These are phyloP conservation scores for Mycosarcoma mackinlayi DNA, from an alignment of 1,284 basidiomycete species.

Conservation along the genomic window DNA sequence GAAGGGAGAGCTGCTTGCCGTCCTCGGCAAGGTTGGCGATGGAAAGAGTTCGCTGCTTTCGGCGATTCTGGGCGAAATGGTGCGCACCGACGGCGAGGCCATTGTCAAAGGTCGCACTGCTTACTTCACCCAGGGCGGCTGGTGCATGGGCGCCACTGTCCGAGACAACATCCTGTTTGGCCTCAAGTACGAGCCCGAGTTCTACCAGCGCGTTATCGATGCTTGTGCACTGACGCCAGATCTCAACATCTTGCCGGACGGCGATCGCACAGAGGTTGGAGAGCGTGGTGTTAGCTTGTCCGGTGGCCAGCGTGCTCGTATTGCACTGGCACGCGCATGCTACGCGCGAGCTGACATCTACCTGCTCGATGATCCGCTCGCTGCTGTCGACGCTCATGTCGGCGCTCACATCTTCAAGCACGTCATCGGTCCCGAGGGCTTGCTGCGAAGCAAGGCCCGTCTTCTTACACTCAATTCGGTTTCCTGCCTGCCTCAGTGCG, in stretches of 20 bases:
- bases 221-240: slow-evolving; percentile 71
- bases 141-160: slow-evolving; percentile 86
- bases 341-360: slow-evolving; percentile 78
- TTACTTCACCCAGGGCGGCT: slow-evolving; percentile 87
- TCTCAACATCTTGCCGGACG: slow-evolving; percentile 78
- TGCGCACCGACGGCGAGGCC: slow-evolving; percentile 50
- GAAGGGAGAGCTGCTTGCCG: slow-evolving; percentile 56
- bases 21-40: slow-evolving; percentile 66
- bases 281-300: slow-evolving; percentile 72
- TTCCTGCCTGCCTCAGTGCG: slow-evolving; percentile 73
- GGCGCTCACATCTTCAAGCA: slow-evolving; percentile 66
- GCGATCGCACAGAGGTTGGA: slow-evolving; percentile 76
- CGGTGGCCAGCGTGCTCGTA: slow-evolving; percentile 76
- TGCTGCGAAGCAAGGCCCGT: slow-evolving; percentile 60
- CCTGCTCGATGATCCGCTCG: slow-evolving; percentile 80
- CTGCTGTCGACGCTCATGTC: slow-evolving; percentile 71
- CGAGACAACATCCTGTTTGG: slow-evolving; percentile 72
- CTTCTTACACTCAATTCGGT: slow-evolving; percentile 68
- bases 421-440: slow-evolving; percentile 56
- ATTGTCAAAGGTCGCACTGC: slow-evolving; percentile 71
- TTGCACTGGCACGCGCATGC: slow-evolving; percentile 79
- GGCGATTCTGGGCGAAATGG: slow-evolving; percentile 65
- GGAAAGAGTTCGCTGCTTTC: slow-evolving; percentile 64
- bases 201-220: slow-evolving; percentile 67
- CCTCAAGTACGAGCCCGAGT: slow-evolving; percentile 71